A percentile compares a stretch with the other conserved stretches of the same genome.
These are phyloP conservation scores for Candida frijolesensis DNA, from an alignment of 1,139 yeast species.

Conservation along the genomic window DNA sequence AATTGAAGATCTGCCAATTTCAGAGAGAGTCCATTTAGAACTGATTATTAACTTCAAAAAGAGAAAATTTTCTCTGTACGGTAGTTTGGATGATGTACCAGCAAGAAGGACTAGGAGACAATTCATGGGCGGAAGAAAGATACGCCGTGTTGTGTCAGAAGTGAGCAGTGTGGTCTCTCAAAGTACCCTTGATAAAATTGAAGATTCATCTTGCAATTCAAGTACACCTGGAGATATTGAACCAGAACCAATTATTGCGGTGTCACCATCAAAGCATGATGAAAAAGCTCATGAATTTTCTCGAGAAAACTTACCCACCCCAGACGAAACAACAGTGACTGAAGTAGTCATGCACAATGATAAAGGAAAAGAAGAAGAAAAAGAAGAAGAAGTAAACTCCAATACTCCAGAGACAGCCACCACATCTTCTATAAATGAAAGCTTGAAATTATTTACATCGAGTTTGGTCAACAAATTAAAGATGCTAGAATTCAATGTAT, in stretches of 20 bases:
- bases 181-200: background rate
- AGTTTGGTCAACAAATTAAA: conserved; percentile 18
- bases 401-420: background rate
- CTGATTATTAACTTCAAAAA: background rate
- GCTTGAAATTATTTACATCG: conserved; percentile 14
- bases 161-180: background rate
- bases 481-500: conserved; percentile 17
- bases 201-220: background rate
- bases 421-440: conserved; percentile 8
- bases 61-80: background rate
- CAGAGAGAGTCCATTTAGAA: background rate
- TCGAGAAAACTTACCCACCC: background rate
- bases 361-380: background rate
- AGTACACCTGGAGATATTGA: too few species aligned
- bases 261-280: background rate
- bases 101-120: background rate
- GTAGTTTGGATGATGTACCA: background rate
- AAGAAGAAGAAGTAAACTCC: background rate
- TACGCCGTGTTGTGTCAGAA: background rate
- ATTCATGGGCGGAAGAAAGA: background rate
- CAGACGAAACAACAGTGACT: background rate
- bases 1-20: background rate
- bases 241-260: background rate
- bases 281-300: background rate
- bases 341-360: background rate